Percentiles rank a stretch among this genome's conserved stretches.
These are phyloP conservation scores for Panicum hallii DNA, from an alignment of 202 grass and related monocot genomes.

Conservation along the genomic window DNA sequence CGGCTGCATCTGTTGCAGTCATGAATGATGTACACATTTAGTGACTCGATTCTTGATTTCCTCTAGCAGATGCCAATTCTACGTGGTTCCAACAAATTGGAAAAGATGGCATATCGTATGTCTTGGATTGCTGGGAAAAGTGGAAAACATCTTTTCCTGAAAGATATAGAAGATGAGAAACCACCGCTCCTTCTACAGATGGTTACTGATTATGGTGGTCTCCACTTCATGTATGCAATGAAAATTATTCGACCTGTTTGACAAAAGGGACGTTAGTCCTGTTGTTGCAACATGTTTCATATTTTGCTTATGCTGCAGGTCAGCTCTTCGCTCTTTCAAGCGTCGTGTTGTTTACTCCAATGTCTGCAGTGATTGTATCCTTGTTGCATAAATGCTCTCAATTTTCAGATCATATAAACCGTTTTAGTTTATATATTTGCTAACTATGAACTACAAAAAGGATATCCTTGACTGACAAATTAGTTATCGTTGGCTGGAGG, in stretches of 20 bases:
- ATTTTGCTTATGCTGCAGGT: slow-evolving; percentile 64
- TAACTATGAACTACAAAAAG: slow-evolving; percentile 21
- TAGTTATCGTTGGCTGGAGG: slow-evolving; percentile 88
- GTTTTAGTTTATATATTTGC: slow-evolving; percentile 32
- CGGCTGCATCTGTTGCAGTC: not conserved
- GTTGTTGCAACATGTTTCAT: slow-evolving; percentile 37
- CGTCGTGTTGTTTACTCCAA: slow-evolving; percentile 84
- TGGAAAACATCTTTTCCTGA: slow-evolving; percentile 88
- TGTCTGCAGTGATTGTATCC: slow-evolving; percentile 93
- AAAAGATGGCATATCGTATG: slow-evolving; percentile 74
- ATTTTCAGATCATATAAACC: slow-evolving; percentile 23
- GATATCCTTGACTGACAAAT: slow-evolving; percentile 60
- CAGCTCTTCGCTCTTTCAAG: slow-evolving; percentile 85
- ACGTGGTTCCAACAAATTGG: slow-evolving; percentile 62
- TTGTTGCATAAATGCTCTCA: slow-evolving; percentile 40
- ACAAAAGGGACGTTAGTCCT: not conserved
- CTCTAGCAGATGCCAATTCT: slow-evolving; percentile 77
- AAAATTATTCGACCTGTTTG: slow-evolving; percentile 4
- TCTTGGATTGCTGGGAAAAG: slow-evolving; percentile 81
- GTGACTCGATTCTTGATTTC: slow-evolving; percentile 29
- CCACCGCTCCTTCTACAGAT: slow-evolving; percentile 92
- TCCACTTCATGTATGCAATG: slow-evolving; percentile 81
- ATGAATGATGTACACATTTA: slow-evolving; percentile 4
- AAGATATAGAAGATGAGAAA: slow-evolving; percentile 76
- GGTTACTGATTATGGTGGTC: slow-evolving; percentile 68